Conservation (phyloP, 495 filamentous ascomycete genomes). For the Hyaloscypha finlandica region DNA sequence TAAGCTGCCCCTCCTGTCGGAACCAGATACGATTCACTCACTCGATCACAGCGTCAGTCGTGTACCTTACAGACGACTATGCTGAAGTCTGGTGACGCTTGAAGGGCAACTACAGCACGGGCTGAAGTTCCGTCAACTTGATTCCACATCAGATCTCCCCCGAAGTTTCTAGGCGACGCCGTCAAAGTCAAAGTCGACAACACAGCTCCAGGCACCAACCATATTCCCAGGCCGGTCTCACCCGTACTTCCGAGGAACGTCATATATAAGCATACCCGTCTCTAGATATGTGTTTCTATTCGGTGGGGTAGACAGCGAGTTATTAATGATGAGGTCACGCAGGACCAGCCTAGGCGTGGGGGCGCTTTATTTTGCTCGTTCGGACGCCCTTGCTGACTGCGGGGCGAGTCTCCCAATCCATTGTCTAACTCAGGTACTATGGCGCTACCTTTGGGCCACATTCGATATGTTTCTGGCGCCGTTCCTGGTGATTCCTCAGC, state of each 20-base stretch:
- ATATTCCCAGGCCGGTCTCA: neutral
- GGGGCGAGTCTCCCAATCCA: slow-evolving; percentile 29
- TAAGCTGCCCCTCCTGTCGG: slow-evolving; percentile 13
- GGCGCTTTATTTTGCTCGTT: slow-evolving; percentile 21
- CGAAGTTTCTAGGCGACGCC: neutral
- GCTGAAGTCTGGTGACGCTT: slow-evolving; percentile 2
- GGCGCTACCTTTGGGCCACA: neutral
- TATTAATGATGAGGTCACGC: slow-evolving; percentile 36
- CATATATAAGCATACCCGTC: slow-evolving; percentile 16
- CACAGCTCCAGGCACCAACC: slow-evolving; percentile 7
- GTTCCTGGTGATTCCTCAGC: slow-evolving; percentile 28
- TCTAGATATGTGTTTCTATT: slow-evolving; percentile 18
- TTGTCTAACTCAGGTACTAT: slow-evolving; percentile 27
- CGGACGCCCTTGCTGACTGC: slow-evolving; percentile 30
- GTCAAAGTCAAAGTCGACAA: slow-evolving; percentile 20
- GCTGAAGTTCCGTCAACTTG: neutral
- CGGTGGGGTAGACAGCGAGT: slow-evolving; percentile 23
- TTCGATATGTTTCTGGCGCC: slow-evolving; percentile 9
- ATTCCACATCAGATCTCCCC: slow-evolving; percentile 12
- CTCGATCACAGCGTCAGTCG: neutral
- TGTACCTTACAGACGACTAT: slow-evolving; percentile 16
- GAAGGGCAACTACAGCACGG: neutral
- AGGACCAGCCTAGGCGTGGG: slow-evolving; percentile 22
- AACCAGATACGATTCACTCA: slow-evolving; percentile 3
- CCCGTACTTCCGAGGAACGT: slow-evolving; percentile 23